A percentile compares a stretch with the other conserved stretches of the same genome.
phyloP scores from a whole-genome alignment of 257 asterid species.

The Solanum chilense region DNA sequence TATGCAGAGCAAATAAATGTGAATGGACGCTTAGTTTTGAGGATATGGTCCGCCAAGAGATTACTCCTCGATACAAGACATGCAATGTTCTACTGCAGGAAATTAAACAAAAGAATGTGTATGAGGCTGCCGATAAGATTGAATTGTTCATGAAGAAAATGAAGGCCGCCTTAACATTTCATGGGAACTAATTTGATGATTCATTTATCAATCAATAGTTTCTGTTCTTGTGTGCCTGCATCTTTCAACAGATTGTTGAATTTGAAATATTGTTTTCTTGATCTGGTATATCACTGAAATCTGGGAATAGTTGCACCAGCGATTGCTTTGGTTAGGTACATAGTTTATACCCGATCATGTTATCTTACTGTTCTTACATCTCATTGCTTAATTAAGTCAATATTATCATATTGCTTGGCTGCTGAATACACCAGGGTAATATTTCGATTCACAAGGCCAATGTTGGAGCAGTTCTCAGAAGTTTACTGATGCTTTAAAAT shows the following conservation, averaged over 20 bases:
- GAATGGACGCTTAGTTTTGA: conserved; percentile 42
- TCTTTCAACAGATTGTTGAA: not conserved
- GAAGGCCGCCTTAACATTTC: conserved; percentile 32
- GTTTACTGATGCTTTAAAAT: not conserved
- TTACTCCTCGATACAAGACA: conserved; percentile 66
- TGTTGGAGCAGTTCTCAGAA: not conserved
- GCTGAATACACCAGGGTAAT: not conserved
- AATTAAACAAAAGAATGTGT: conserved; percentile 43
- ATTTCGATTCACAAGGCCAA: not conserved
- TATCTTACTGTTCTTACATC: too few species aligned
- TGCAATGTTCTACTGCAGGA: conserved; percentile 58
- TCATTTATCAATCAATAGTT: not conserved
- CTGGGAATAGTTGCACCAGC: not conserved
- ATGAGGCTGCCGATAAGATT: conserved; percentile 42
- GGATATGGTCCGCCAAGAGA: conserved; percentile 52
- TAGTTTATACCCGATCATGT: not conserved
- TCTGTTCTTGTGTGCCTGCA: not conserved
- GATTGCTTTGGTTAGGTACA: not conserved
- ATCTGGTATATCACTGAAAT: not conserved
- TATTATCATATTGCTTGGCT: not conserved
- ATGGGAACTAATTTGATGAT: not conserved
- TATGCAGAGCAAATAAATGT: conserved; percentile 51
- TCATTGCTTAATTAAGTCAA: too few species aligned
- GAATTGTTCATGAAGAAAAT: conserved; percentile 53
- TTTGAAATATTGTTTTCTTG: not conserved